These are phyloP conservation scores for Fusarium poae DNA, from an alignment of 2,329 filamentous ascomycete genomes.

Conservation along the genomic window DNA sequence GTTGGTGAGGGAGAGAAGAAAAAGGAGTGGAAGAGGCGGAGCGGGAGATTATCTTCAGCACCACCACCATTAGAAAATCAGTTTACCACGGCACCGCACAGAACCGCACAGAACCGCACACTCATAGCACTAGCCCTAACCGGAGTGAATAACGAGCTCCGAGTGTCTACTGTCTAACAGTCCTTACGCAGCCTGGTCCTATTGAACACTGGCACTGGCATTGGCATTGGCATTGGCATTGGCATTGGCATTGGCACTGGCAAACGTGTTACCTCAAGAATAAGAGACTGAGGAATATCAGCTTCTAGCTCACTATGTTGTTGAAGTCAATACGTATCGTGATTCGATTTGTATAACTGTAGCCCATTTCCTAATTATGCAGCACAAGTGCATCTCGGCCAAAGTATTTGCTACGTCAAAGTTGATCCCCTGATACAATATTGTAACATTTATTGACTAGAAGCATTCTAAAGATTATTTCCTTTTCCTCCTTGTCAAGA, in stretches of 20 bases:
- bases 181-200: neutral
- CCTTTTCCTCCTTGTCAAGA: neutral
- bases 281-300: rapidly evolving
- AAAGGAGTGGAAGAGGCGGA: neutral
- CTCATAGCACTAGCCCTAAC: neutral
- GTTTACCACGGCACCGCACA: conserved; percentile 12
- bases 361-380: neutral
- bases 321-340: neutral
- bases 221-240: too few species aligned
- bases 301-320: neutral
- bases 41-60: conserved; percentile 11
- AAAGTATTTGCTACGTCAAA: neutral
- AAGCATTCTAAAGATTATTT: neutral
- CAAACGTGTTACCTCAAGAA: too few species aligned
- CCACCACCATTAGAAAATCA: neutral
- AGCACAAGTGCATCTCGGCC: neutral
- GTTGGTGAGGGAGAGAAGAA: conserved; percentile 9
- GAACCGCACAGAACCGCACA: too few species aligned
- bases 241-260: neutral
- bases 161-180: conserved; percentile 3
- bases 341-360: neutral
- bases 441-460: too few species aligned
- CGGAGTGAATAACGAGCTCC: neutral
- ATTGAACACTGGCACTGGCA: neutral
- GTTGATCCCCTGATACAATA: neutral